Evolutionary conservation across 2,329 filamentous ascomycete genomes (phyloP).

Genomic region (Fusarium burgessii): DNA sequence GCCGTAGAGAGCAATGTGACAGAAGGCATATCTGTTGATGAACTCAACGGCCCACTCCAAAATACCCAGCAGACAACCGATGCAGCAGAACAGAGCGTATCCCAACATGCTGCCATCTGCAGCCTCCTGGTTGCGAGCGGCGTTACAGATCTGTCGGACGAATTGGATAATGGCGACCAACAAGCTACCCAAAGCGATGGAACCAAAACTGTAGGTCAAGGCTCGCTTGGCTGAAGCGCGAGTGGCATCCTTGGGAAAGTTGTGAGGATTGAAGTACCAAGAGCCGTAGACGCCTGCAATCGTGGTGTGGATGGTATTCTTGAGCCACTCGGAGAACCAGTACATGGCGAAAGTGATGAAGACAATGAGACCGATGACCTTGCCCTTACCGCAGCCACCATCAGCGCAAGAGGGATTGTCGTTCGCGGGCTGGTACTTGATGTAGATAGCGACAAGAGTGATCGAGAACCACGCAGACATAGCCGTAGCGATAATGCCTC

Average conservation of each 20-base stretch:
- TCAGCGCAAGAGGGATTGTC: conserved; percentile 66
- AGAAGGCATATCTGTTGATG: conserved; percentile 92
- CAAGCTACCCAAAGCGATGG: conserved; percentile 87
- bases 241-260: conserved; percentile 82
- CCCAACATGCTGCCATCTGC: conserved; percentile 78
- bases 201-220: conserved; percentile 92
- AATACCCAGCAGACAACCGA: conserved; percentile 81
- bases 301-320: conserved; percentile 91
- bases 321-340: conserved; percentile 94
- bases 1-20: conserved; percentile 92
- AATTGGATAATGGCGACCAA: conserved; percentile 89
- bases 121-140: conserved; percentile 73
- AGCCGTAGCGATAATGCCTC: conserved; percentile 79
- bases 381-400: conserved; percentile 77
- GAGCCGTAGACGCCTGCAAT: conserved; percentile 90
- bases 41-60: conserved; percentile 90
- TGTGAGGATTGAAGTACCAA: conserved; percentile 85
- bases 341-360: conserved; percentile 94
- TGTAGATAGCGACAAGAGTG: conserved; percentile 87
- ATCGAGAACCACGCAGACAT: conserved; percentile 89
- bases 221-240: conserved; percentile 85
- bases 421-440: conserved; percentile 77
- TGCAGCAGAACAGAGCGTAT: conserved; percentile 75
- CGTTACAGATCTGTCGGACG: conserved; percentile 82
- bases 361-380: conserved; percentile 84